phyloP scores from a whole-genome alignment of 805 yeast genomes.

The Myxozyma mucilagina region DNA sequence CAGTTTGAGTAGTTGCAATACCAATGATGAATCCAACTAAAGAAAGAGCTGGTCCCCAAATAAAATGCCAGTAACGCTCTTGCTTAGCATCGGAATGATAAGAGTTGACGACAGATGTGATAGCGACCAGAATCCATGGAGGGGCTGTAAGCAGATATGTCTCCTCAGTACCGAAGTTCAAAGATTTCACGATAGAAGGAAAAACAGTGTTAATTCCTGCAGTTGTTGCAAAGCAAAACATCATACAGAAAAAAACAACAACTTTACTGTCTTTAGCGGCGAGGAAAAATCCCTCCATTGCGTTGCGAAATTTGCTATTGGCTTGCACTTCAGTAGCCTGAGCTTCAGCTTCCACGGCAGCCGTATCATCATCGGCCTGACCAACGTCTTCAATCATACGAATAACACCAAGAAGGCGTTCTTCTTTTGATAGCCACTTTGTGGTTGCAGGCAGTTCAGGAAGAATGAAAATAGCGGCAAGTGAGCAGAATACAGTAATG shows the following conservation, averaged over 20 bases:
- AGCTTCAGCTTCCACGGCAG: neutral
- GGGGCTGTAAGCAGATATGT: constrained; percentile 49
- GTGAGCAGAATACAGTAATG: constrained; percentile 50
- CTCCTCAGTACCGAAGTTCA: constrained; percentile 51
- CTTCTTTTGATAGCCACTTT: constrained; percentile 49
- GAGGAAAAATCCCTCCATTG: constrained; percentile 12
- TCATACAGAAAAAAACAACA: constrained; percentile 22
- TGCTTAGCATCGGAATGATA: constrained; percentile 27
- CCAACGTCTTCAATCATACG: constrained; percentile 45
- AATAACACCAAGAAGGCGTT: constrained; percentile 45
- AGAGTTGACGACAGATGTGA: constrained; percentile 27
- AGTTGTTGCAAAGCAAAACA: constrained; percentile 52
- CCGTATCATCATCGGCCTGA: constrained; percentile 25
- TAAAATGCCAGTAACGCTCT: constrained; percentile 48
- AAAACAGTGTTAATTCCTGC: constrained; percentile 52
- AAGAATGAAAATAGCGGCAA: constrained; percentile 49
- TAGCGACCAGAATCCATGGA: constrained; percentile 27
- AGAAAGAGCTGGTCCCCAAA: constrained; percentile 48
- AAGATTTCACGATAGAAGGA: constrained; percentile 59
- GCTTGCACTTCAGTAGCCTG: neutral
- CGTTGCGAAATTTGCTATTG: neutral
- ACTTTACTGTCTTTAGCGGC: constrained; percentile 35
- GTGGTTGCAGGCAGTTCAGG: constrained; percentile 58
- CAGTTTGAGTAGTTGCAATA: constrained; percentile 53
- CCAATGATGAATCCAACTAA: constrained; percentile 52